Evolutionary conservation across 1,284 basidiomycete genomes (phyloP).

Genomic region (Leccinum colubrinum): DNA sequence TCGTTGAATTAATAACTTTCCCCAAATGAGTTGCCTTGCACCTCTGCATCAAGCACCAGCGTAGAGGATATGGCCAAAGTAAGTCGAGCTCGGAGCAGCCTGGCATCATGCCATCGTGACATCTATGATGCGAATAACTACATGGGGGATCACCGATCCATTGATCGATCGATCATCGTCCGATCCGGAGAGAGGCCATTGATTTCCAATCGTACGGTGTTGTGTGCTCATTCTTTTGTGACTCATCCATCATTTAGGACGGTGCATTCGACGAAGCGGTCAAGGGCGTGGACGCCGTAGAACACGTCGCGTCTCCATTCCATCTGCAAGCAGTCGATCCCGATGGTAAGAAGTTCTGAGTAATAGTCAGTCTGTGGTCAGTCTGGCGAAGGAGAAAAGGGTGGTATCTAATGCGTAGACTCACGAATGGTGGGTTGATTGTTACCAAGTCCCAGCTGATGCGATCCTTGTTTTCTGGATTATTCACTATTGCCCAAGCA

Average conservation of each 20-base stretch:
- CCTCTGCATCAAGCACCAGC: too few relatives aligned
- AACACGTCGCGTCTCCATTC: constrained; percentile 52
- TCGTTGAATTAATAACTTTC: too few relatives aligned
- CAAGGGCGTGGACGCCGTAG: constrained; percentile 57
- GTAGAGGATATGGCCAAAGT: neutral
- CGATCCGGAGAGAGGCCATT: neutral
- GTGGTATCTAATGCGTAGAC: too few relatives aligned
- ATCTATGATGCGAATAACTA: neutral
- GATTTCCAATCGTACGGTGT: neutral
- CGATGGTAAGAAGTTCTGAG: constrained; percentile 28
- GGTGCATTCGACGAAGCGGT: constrained; percentile 58
- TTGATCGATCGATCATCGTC: neutral
- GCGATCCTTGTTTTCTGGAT: too few relatives aligned
- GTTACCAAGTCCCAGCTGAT: too few relatives aligned
- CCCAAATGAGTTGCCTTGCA: too few relatives aligned
- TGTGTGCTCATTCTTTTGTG: neutral
- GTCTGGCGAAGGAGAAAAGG: too few relatives aligned
- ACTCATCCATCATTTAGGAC: neutral
- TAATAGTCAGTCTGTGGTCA: too few relatives aligned
- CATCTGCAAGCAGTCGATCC: constrained; percentile 39
- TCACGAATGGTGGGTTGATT: too few relatives aligned
- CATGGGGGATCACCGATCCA: neutral
- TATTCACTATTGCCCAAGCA: too few relatives aligned
- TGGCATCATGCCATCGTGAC: neutral
- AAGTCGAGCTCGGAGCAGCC: neutral